Base-by-base conservation (phyloP, 352 stramenopile genomes). In the Pythium volutum region DNA sequence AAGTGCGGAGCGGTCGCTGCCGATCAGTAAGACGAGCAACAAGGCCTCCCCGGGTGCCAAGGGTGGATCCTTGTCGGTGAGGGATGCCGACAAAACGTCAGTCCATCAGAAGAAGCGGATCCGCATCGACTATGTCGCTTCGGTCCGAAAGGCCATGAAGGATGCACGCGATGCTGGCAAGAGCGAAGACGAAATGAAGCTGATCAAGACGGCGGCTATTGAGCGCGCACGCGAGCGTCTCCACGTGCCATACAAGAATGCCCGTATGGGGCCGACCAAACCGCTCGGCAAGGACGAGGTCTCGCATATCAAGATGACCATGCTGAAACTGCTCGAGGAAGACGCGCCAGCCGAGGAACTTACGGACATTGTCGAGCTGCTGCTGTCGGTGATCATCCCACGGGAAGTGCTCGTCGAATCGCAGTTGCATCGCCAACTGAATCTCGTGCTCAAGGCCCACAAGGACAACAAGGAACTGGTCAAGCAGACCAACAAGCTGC, bases 391-490 rank as follows among this genome's bases (percentile, higher is more conserved):
- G 36, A 83, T 88, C 22, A 89, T 95, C 27, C 83, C 85, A 3
- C 74, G 71, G 16, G 73, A 84, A n/a, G 69, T 91, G n/a, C 50
- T 95, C 41, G 70, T 89, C 25, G 85, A 95, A 36, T 91, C 81
- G 9, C 78, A 74, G 16, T 72, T 95, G 41, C 76, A 89, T 59
- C 75, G 75, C 16, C 85, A 95, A 63, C 62, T 95, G 33, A 79
- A 89, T 47, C 72, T 93, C 29, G 71, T 91, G 34, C 55, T 89
- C 23, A 88, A 91, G 50, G 81, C 83, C 12, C 80, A 93, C 61
- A 88, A 91, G 43, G 83, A 95, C 67, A 91, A 93, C 77, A 91
- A 91, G 67, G 85, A 95, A 54, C 70, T 95, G 41, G 80, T 93
- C 27, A 82, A 83, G 36, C 81, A 91, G 51, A 91, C 85, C 14